A percentile compares a stretch with the other conserved stretches of the same genome.
Conservation (phyloP, 345 rosid genomes). For the Ricinus communis region DNA sequence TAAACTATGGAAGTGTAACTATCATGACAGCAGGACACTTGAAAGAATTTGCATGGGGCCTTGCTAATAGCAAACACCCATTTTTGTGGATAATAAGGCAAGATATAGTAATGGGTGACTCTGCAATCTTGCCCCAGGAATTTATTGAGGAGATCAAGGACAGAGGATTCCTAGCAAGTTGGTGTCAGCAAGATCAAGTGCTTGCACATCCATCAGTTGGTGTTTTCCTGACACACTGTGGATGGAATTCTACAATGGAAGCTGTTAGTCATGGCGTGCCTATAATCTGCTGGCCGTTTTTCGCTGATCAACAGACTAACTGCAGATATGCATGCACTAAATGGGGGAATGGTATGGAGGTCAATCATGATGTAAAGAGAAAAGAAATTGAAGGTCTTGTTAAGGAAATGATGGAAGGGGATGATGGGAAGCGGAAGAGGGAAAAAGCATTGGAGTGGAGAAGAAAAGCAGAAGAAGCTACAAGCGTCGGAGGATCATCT, state of each 20-base stretch:
- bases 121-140: slow-evolving; percentile 23
- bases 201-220: slow-evolving; percentile 33
- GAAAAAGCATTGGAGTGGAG: slow-evolving; percentile 32
- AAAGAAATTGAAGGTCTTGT: slow-evolving; percentile 22
- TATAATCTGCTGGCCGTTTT: slow-evolving; percentile 38
- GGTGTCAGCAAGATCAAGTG: slow-evolving; percentile 35
- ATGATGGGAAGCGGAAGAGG: slow-evolving; percentile 19
- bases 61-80: slow-evolving; percentile 33
- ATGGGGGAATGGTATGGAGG: slow-evolving; percentile 36
- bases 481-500: slow-evolving; percentile 26
- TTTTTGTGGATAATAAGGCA: slow-evolving; percentile 40
- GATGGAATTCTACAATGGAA: slow-evolving; percentile 40
- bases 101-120: slow-evolving; percentile 29
- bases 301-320: slow-evolving; percentile 37
- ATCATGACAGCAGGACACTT: slow-evolving; percentile 26
- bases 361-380: slow-evolving; percentile 24
- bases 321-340: slow-evolving; percentile 23
- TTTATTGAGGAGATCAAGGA: slow-evolving; percentile 24
- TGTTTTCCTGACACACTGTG: slow-evolving; percentile 39
- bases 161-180: slow-evolving; percentile 32
- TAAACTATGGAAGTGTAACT: slow-evolving; percentile 36
- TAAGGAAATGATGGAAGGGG: slow-evolving; percentile 30
- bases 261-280: slow-evolving; percentile 24
- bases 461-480: slow-evolving; percentile 29
- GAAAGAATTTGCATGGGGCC: slow-evolving; percentile 42